Evolutionary conservation across 2,329 filamentous ascomycete genomes (phyloP), one percentile per base, ranked within the genome.

Genomic region (Fusarium anthophilum): DNA sequence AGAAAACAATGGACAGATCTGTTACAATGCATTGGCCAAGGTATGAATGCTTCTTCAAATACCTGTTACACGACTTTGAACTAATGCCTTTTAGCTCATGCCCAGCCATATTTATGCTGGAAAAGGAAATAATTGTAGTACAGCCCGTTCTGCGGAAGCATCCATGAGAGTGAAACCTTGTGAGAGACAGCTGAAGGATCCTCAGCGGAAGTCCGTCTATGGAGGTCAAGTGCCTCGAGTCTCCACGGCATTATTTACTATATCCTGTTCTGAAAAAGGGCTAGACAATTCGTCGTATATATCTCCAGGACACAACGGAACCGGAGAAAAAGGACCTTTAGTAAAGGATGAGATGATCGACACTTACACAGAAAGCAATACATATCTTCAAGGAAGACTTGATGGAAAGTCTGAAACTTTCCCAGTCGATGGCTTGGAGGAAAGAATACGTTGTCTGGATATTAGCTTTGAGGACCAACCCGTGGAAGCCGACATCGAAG

Each of bases 361-460:
- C 6, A 55, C 41, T 12, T 11, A 18, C 30, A 26, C 58, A n/a
- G 22, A 63, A 48, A 68, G 26, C 44, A 63, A 41, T 48, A 48
- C 45, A 64, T 69, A 69, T 63, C 30, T 73, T 73, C 47, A 66
- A 26, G n/a, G 35, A 59, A 48, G n/a, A 26, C 20, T 32, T 15
- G 18, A 32, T 8, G 44, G 61, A 41, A 47, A 17, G 15, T 8
- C 50, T 37, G 54, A 43, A 37, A 38, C 39, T 51, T 41, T 53
- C 11, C 28, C 18, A 44, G 45, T 65, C 50, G 20, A 74, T 38
- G 60, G 37, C 18, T 26, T 74, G 54, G 53, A 59, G 35, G 45
- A 61, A 28, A 43, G 44, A 44, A 44, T 66, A 41, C 26, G 37
- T 32, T 64, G 48, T 10, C 47, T 77, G 62, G 38, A 45, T 41